phyloP scores from a whole-genome alignment of 2,329 filamentous ascomycete genomes.

The Pyricularia pennisetigena region DNA sequence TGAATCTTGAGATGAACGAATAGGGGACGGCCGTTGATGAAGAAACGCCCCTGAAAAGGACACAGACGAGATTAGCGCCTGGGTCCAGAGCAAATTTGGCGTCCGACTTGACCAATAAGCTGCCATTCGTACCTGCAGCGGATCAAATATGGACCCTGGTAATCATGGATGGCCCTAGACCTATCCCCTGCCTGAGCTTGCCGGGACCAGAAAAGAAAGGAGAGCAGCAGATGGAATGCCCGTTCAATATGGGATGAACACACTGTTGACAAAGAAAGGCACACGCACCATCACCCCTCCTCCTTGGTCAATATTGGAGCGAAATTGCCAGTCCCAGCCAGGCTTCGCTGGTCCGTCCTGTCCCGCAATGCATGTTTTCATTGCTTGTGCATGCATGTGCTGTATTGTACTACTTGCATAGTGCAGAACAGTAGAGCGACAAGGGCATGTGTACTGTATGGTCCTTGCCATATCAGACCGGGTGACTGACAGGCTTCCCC shows the following conservation, averaged over 20 bases:
- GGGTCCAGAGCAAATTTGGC: not conserved
- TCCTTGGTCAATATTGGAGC: not conserved
- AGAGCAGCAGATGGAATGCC: not conserved
- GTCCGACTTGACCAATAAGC: not conserved
- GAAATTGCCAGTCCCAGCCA: not conserved
- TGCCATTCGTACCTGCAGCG: not conserved
- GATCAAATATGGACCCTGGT: not conserved
- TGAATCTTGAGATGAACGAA: not conserved
- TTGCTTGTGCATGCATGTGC: not conserved
- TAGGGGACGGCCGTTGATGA: not conserved
- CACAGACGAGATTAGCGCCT: conserved; percentile 2
- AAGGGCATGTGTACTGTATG: not conserved
- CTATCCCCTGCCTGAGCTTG: not conserved
- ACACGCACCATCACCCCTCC: not conserved
- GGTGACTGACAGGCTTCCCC: not conserved
- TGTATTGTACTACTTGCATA: not conserved
- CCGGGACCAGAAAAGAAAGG: not conserved
- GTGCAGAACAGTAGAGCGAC: not conserved
- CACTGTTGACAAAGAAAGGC: not conserved
- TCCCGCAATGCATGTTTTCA: not conserved
- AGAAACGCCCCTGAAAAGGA: not conserved
- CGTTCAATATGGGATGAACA: not conserved
- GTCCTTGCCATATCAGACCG: not conserved
- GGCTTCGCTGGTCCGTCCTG: not conserved
- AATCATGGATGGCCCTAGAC: not conserved